phyloP scores from a whole-genome alignment of 257 asterid species.

The Marsdenia floribunda region DNA sequence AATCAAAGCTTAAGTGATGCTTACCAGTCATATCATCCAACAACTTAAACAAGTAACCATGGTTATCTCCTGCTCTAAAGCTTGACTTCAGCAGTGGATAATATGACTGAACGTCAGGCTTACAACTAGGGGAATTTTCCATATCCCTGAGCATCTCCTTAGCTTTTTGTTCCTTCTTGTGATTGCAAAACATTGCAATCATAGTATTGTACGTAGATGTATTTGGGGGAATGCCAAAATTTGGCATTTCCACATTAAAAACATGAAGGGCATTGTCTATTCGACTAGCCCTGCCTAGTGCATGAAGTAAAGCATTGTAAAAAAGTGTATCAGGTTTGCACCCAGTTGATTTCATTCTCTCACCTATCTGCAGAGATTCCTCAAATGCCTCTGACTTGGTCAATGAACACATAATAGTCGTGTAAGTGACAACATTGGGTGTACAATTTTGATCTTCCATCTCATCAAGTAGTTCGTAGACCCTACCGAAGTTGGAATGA shows the following conservation, averaged over 20 bases:
- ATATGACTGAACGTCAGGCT: slow-evolving; percentile 76
- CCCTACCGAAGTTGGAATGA: slow-evolving; percentile 42
- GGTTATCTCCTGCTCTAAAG: slow-evolving; percentile 35
- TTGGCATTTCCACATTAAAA: slow-evolving; percentile 52
- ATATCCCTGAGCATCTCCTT: slow-evolving; percentile 40
- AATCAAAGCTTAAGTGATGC: slow-evolving; percentile 63
- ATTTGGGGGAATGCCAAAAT: slow-evolving; percentile 42
- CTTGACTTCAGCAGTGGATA: slow-evolving; percentile 55
- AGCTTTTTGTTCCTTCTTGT: slow-evolving; percentile 45
- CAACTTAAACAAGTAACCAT: slow-evolving; percentile 31
- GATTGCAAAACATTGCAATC: slow-evolving; percentile 78
- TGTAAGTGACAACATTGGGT: slow-evolving; percentile 68
- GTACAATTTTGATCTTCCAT: slow-evolving; percentile 58
- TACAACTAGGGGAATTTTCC: slow-evolving; percentile 56
- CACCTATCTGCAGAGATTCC: slow-evolving; percentile 53
- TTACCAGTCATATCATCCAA: slow-evolving; percentile 52
- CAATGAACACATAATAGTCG: slow-evolving; percentile 64
- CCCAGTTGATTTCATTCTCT: slow-evolving; percentile 51
- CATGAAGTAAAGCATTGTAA: slow-evolving; percentile 66
- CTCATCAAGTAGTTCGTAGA: slow-evolving; percentile 65
- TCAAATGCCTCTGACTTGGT: slow-evolving; percentile 49
- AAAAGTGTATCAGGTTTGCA: slow-evolving; percentile 67
- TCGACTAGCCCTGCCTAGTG: slow-evolving; percentile 51
- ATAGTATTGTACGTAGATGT: slow-evolving; percentile 75
- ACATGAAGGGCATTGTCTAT: slow-evolving; percentile 45